phyloP scores from a whole-genome alignment of 2,329 filamentous ascomycete genomes.

The Trichoderma endophyticum region DNA sequence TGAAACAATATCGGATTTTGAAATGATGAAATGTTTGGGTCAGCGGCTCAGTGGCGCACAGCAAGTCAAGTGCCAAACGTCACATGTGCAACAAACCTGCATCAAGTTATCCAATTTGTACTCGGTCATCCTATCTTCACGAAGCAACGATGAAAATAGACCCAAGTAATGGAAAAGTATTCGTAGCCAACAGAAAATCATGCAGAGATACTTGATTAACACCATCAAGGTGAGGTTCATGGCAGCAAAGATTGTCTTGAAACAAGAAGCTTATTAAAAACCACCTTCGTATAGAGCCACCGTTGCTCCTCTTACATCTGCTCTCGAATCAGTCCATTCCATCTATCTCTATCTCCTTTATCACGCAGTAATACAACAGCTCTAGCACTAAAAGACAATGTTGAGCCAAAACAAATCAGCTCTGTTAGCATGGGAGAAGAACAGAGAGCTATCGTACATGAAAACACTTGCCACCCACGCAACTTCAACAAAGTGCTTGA shows the following conservation, averaged over 20 bases:
- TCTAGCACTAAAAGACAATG: neutral
- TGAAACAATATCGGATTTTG: neutral
- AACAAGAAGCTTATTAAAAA: neutral
- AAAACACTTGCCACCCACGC: neutral
- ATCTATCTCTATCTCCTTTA: neutral
- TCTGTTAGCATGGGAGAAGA: neutral
- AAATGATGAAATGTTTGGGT: neutral
- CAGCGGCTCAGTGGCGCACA: neutral
- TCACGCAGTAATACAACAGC: neutral
- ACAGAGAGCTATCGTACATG: neutral
- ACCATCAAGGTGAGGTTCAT: neutral
- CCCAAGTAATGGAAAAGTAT: neutral
- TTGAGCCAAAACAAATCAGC: neutral
- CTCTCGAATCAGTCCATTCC: neutral
- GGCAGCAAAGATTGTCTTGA: neutral
- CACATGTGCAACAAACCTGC: neutral
- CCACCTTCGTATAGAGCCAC: neutral
- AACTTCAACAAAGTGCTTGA: rapidly evolving
- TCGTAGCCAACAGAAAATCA: neutral
- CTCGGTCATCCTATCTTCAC: neutral
- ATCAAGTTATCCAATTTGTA: neutral
- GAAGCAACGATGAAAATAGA: neutral
- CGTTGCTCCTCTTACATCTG: neutral
- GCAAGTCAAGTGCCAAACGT: neutral
- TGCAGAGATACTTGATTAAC: neutral